phyloP scores from a whole-genome alignment of 1,284 basidiomycete species.

The Tilletiaria anomala region DNA sequence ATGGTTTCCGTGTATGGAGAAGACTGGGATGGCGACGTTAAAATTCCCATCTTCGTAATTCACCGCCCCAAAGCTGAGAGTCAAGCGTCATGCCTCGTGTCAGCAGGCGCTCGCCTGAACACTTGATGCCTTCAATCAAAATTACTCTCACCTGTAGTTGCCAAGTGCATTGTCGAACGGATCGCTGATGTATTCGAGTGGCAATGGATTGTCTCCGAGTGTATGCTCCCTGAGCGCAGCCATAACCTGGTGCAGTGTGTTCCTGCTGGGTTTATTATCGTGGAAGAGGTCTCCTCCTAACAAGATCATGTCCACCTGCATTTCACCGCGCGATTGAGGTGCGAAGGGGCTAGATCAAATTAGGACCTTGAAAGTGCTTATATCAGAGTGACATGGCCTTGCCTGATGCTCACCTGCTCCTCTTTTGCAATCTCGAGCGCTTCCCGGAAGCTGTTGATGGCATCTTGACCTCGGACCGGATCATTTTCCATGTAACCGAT shows the following conservation, averaged over 20 bases:
- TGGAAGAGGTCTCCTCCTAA: slow-evolving; percentile 94
- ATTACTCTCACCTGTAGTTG: slow-evolving; percentile 61
- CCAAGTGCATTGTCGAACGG: slow-evolving; percentile 59
- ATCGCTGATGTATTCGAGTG: slow-evolving; percentile 79
- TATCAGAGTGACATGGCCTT: not conserved
- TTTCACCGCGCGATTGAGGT: not conserved
- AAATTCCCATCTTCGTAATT: slow-evolving; percentile 97
- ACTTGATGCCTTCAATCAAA: too few relatives aligned
- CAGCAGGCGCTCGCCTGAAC: too few relatives aligned
- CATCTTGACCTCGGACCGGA: slow-evolving; percentile 82
- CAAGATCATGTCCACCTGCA: slow-evolving; percentile 45
- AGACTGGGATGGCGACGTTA: slow-evolving; percentile 85
- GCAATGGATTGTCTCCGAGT: slow-evolving; percentile 68
- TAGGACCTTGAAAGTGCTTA: not conserved
- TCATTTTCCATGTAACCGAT: slow-evolving; percentile 91
- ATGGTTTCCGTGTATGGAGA: slow-evolving; percentile 98
- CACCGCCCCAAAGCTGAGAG: slow-evolving; percentile 84
- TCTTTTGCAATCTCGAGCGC: slow-evolving; percentile 79
- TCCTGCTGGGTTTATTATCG: slow-evolving; percentile 85
- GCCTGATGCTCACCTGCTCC: slow-evolving; percentile 50
- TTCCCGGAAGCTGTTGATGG: slow-evolving; percentile 87
- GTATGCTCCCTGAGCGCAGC: slow-evolving; percentile 82
- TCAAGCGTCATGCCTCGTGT: too few relatives aligned
- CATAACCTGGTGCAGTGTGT: slow-evolving; percentile 58
- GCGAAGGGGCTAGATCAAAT: not conserved